These are phyloP conservation scores for Pyracantha coccinea DNA, from an alignment of 331 rosid species.

Conservation along the genomic window DNA sequence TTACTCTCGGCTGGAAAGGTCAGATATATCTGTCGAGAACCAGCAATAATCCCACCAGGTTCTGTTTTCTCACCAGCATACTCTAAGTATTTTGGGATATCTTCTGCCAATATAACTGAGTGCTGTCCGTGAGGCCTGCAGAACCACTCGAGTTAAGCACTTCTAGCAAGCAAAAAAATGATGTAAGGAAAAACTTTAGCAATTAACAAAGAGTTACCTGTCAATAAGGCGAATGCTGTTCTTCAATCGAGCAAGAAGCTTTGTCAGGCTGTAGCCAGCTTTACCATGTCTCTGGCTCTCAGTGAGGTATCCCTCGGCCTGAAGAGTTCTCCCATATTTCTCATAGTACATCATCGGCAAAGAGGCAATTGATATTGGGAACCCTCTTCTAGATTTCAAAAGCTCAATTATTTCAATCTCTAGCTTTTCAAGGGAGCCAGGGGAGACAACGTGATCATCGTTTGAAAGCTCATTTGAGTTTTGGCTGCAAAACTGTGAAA, in stretches of 20 bases:
- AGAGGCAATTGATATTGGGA: constrained; percentile 38
- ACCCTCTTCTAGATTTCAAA: constrained; percentile 34
- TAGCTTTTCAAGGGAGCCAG: constrained; percentile 29
- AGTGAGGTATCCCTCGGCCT: constrained; percentile 43
- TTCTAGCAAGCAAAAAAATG: background rate
- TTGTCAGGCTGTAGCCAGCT: constrained; percentile 38
- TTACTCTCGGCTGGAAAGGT: constrained; percentile 45
- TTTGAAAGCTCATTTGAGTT: constrained; percentile 22
- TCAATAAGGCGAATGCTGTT: constrained; percentile 36
- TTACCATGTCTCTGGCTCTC: constrained; percentile 46
- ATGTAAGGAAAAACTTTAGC: background rate
- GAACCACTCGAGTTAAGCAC: background rate
- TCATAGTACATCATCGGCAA: constrained; percentile 37
- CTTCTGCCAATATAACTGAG: constrained; percentile 38
- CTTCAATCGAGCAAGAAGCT: constrained; percentile 40
- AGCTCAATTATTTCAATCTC: constrained; percentile 35
- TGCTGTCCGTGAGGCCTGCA: constrained; percentile 49
- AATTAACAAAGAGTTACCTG: constrained; percentile 17
- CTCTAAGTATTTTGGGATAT: constrained; percentile 25
- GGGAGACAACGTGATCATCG: constrained; percentile 18
- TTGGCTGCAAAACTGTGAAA: constrained; percentile 15
- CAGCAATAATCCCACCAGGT: constrained; percentile 22
- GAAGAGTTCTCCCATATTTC: constrained; percentile 34
- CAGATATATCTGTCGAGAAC: constrained; percentile 37
- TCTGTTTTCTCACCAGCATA: constrained; percentile 28